Percentiles rank a stretch among this genome's conserved stretches.
phyloP scores from a whole-genome alignment of 257 asterid species.

The Linaria vulgaris region DNA sequence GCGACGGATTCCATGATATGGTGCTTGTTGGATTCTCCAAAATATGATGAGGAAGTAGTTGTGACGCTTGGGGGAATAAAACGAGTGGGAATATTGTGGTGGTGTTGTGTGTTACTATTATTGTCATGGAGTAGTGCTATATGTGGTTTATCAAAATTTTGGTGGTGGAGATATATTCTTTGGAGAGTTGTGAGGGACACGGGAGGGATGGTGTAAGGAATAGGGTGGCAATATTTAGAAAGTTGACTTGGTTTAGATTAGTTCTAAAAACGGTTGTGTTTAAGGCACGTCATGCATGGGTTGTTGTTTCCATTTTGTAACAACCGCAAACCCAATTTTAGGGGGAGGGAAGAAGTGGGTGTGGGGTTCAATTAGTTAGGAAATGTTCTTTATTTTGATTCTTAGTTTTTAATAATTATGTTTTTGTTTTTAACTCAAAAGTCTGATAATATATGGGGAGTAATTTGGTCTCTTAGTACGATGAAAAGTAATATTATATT shows the following conservation, averaged over 20 bases:
- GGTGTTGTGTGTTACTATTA: background rate
- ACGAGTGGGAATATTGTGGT: background rate
- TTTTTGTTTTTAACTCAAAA: no score
- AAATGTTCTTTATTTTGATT: no score
- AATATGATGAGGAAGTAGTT: background rate
- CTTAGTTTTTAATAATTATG: no score
- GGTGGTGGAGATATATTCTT: constrained; percentile 46
- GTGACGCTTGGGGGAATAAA: constrained; percentile 22
- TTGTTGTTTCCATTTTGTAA: background rate
- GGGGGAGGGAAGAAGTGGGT: background rate
- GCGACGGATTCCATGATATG: constrained; percentile 55
- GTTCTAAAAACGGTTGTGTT: constrained; percentile 30
- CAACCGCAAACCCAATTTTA: background rate
- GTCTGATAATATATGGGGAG: no score
- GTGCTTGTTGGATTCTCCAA: background rate
- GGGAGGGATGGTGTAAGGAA: constrained; percentile 67
- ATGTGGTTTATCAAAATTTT: constrained; percentile 2
- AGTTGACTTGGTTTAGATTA: constrained; percentile 25
- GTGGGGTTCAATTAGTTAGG: no score
- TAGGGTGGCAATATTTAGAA: constrained; percentile 18
- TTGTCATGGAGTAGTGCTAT: background rate
- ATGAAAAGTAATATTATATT: no score
- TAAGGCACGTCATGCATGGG: constrained; percentile 45
- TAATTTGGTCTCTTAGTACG: no score
- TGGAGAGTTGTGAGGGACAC: constrained; percentile 61